A percentile compares a stretch with the other conserved stretches of the same genome.
These are phyloP conservation scores for Lasiosphaeria ovina DNA, from an alignment of 495 filamentous ascomycete species.

Conservation along the genomic window DNA sequence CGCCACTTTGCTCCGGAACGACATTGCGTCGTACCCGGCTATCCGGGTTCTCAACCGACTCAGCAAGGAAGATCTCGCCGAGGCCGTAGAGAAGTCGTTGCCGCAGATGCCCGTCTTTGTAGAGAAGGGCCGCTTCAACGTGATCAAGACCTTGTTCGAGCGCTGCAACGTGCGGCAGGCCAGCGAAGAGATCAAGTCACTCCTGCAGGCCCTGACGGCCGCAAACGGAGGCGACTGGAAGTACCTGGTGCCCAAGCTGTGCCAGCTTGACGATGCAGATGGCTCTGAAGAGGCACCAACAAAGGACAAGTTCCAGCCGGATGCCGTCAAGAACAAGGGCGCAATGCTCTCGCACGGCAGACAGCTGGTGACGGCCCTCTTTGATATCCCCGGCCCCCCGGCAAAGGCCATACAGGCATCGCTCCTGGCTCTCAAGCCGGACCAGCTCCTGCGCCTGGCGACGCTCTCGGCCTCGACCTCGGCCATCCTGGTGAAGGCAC, in stretches of 20 bases:
- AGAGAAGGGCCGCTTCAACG: conserved; percentile 67
- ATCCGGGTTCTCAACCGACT: conserved; percentile 76
- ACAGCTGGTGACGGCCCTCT: conserved; percentile 41
- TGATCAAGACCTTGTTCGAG: conserved; percentile 79
- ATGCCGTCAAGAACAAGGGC: conserved; percentile 40
- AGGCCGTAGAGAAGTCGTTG: conserved; percentile 62
- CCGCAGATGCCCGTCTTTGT: conserved; percentile 69
- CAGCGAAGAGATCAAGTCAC: conserved; percentile 54
- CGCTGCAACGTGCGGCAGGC: conserved; percentile 64
- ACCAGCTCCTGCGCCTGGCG: conserved; percentile 37
- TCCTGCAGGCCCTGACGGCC: conserved; percentile 59
- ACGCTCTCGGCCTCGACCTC: conserved; percentile 44
- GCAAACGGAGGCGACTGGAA: conserved; percentile 58
- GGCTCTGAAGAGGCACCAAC: conserved; percentile 31
- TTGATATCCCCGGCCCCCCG: conserved; percentile 41
- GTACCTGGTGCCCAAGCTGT: conserved; percentile 56
- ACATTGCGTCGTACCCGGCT: conserved; percentile 82
- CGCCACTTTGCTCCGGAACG: conserved; percentile 76
- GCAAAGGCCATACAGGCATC: conserved; percentile 43
- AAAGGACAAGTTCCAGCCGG: conserved; percentile 26
- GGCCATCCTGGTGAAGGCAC: conserved; percentile 68
- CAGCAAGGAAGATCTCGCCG: conserved; percentile 75
- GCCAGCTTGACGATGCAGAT: conserved; percentile 43
- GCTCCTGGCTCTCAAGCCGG: conserved; percentile 35
- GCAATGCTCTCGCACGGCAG: conserved; percentile 45